Evolutionary conservation across 2,329 filamentous ascomycete genomes (phyloP), one percentile per base, ranked within the genome.

Genomic region (Bertia moriformis): DNA sequence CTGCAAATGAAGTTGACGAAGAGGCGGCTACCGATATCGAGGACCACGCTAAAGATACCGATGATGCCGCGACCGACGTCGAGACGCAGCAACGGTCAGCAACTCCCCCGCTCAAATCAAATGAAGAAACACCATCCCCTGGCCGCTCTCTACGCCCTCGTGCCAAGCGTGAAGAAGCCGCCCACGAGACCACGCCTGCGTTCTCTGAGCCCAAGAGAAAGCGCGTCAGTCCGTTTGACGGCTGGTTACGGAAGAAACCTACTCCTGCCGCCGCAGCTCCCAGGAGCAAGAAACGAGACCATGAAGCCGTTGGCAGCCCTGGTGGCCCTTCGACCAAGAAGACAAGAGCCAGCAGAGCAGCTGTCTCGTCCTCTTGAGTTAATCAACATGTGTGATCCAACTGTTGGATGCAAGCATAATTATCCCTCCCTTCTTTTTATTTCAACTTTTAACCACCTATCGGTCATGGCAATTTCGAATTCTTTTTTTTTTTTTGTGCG

Each of bases 241-340:
- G 50, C 14, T 63, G 60, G 60, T 46, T 51, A 36, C 52, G 58
- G 15, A 58, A 55, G 46, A 59, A 62, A 44, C 47, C 53, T 46
- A 30, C 43, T 39, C 32, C 49, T 36, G 47, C 49, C 4, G 47
- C 46, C 4, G 40, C 41, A 10, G 45, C 45, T n/a, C 41, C 48
- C 14, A 52, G 51, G 38, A 42, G 53, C 14, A 55, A 53, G 44
- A 62, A 62, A 43, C 49, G 57, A 40, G 54, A 55, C 15, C 52
- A 50, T 14, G 54, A 54, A 33, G 19, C 46, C 22, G 45, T 49
- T 38, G 49, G 48, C 32, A 50, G 45, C 37, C 48, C 45, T 7
- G 44, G 44, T 42, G 51, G 45, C 3, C 53, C 49, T 3, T 48
- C 40, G 32, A 38, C 49, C 5, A 60, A 59, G 46, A 55, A 49